Evolutionary conservation across 2,329 filamentous ascomycete genomes (phyloP).

Genomic region (Fusarium lyarnte): DNA sequence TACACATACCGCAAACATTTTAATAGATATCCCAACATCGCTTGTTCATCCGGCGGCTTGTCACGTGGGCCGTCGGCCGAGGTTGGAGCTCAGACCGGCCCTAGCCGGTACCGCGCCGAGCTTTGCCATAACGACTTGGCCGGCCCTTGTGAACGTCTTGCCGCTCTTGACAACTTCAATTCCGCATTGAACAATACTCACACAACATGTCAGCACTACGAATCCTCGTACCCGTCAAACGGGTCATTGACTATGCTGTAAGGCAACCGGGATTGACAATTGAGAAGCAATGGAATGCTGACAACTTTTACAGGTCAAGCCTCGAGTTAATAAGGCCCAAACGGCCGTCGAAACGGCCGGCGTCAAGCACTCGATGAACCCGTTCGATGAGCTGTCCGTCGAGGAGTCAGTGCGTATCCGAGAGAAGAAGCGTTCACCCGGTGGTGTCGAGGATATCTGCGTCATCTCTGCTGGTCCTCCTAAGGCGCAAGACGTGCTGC

Average conservation of each 20-base stretch:
- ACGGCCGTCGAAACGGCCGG: constrained; percentile 92
- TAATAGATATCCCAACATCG: constrained; percentile 25
- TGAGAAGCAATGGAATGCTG: constrained; percentile 14
- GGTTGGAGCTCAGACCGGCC: constrained; percentile 55
- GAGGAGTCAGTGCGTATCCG: constrained; percentile 96
- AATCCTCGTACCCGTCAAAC: constrained; percentile 83
- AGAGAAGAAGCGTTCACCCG: constrained; percentile 78
- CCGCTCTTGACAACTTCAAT: constrained; percentile 34
- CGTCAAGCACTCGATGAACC: constrained; percentile 98
- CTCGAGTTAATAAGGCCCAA: constrained; percentile 74
- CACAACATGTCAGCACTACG: constrained; percentile 69
- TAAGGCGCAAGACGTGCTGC: constrained; percentile 87
- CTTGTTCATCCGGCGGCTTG: constrained; percentile 21
- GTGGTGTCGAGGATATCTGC: constrained; percentile 89
- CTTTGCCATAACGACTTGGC: constrained; percentile 42
- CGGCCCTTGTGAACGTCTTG: constrained; percentile 31
- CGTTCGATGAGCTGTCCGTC: constrained; percentile 97
- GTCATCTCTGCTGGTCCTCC: constrained; percentile 87
- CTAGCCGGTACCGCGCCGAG: constrained; percentile 52
- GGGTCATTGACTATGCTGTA: constrained; percentile 89
- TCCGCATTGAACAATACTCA: constrained; percentile 43
- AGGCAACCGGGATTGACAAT: constrained; percentile 41
- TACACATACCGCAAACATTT: background rate
- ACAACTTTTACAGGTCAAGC: constrained; percentile 65
- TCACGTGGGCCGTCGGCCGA: constrained; percentile 54